phyloP scores from a whole-genome alignment of 768 basidiomycete genomes.

The Psilocybe azurescens region DNA sequence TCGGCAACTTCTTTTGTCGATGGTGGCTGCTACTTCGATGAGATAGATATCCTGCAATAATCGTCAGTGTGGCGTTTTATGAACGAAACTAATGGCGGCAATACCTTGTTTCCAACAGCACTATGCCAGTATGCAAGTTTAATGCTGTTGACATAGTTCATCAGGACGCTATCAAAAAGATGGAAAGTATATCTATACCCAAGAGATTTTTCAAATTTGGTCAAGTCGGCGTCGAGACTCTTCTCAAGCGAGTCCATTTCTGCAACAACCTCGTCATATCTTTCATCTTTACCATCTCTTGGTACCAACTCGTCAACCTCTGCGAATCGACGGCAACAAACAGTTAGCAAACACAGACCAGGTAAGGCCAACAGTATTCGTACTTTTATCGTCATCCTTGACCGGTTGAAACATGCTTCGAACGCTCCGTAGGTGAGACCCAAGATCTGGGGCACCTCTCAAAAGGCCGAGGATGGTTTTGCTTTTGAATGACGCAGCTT shows the following conservation, averaged over 20 bases:
- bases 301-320: conserved; percentile 78
- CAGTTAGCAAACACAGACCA: conserved; percentile 1
- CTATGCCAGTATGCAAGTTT: conserved; percentile 59
- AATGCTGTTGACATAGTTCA: conserved; percentile 28
- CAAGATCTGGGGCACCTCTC: conserved; percentile 81
- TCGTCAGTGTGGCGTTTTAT: not conserved
- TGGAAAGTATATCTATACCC: conserved; percentile 49
- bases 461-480: conserved; percentile 78
- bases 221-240: conserved; percentile 70
- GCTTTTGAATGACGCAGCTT: conserved; percentile 77
- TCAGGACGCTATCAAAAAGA: not conserved
- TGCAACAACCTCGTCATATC: conserved; percentile 76
- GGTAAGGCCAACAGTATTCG: not conserved
- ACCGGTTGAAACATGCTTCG: conserved; percentile 68
- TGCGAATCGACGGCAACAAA: conserved; percentile 27
- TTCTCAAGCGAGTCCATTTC: conserved; percentile 77
- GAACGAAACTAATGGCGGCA: not conserved
- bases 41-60: conserved; percentile 83
- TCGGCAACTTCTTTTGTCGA: conserved; percentile 67
- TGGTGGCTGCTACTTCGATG: conserved; percentile 67
- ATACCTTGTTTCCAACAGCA: conserved; percentile 79
- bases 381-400: conserved; percentile 71
- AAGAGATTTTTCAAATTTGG: conserved; percentile 67
- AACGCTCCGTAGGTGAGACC: conserved; percentile 72
- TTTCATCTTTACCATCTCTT: conserved; percentile 82